Base-by-base conservation (phyloP, 257 asterid species). In the Plectranthus barbatus region DNA sequence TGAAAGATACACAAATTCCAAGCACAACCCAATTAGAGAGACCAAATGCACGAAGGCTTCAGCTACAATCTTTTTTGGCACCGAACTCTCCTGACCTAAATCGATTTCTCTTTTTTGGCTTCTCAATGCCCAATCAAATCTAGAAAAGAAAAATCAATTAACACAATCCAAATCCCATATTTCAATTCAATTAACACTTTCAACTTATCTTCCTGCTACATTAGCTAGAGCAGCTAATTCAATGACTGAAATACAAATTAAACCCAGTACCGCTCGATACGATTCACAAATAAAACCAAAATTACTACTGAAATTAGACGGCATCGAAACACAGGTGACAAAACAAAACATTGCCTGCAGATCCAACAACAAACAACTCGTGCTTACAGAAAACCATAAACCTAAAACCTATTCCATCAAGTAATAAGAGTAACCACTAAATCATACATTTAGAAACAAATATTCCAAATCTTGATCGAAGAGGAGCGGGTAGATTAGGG, bases 361-460 rank as follows among this genome's bases (percentile, higher is more conserved):
- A 76, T 76, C 84, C 45, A 54, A 23, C 10, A 37, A 64, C 47
- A 67, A 15, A 15, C 49, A 50, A 60, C 61, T 26, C 49, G 42
- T 49, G 29, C 63, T 44, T 13, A 47, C 60, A 63, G n/a, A 24
- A 52, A 9, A 20, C 59, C 47, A 51, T 12, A 41, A 11, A 55
- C 26, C 26, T 49, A 37, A 45, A 4, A 51, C 31, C 42, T 56
- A 53, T 15, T 3, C 17, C 39, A 47, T 37, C n/a, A 26, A 1
- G 7, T 20, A 44, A 7, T 33, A 37, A 55, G 1, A 13, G 5
- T 15, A 14, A 53, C 2, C 39, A 19, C 6, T 4, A 41, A 65
- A 49, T 54, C 60, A 52, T 6, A 70, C 79, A 42, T 24, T 68
- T 9, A 29, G n/a, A 14, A 51, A 14, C 44, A 69, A 49, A 14